Base-by-base conservation (phyloP, 176 grass and related monocot species). In the Phoenix roebelenii region DNA sequence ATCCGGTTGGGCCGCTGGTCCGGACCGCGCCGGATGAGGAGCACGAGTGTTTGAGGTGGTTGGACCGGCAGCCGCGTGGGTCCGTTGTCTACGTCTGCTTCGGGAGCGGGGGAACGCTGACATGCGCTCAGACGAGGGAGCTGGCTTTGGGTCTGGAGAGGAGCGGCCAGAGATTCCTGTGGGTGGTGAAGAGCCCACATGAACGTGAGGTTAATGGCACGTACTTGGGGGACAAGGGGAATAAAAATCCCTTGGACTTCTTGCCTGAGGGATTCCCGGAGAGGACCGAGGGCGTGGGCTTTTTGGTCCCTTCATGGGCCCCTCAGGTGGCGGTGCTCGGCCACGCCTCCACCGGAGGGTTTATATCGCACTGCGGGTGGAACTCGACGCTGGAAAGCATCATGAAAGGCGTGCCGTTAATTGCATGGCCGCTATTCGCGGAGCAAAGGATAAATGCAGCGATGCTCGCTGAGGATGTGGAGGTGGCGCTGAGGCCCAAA, bases 391-490 rank as follows among this genome's bases (percentile, higher is more conserved):
- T 79, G 7, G 76, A 79, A 51, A 72, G 76, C 35, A 49, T 24
- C 2, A n/a, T 59, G 16, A 24, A 55, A 15, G 55, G 77, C 19
- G 59, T 82, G 49, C 77, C 81, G 1, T 72, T 86, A 67, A 23
- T 86, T 23, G 79, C 76, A 23, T 80, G 58, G 24, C 77, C 77
- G 25, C 55, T 81, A 39, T 77, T 25, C 60, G 83, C 62, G 14
- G 77, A 78, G 54, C 74, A 81, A 69, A 44, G 25, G 77, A 49
- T 69, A 50, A 86, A 86, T 62, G 63, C 73, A 4, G 6, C 74
- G 53, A 50, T 74, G 73, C 78, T 81, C 9, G 18, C 25, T 4
- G 64, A 74, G 18, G 29, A 28, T 0, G 4, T 50, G 0, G 26
- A 65, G 4, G 10, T 86, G 20, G 58, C 63, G 3, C 50, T 86